Base-by-base conservation (phyloP, 257 asterid genomes). In the Schizonepeta tenuifolia region DNA sequence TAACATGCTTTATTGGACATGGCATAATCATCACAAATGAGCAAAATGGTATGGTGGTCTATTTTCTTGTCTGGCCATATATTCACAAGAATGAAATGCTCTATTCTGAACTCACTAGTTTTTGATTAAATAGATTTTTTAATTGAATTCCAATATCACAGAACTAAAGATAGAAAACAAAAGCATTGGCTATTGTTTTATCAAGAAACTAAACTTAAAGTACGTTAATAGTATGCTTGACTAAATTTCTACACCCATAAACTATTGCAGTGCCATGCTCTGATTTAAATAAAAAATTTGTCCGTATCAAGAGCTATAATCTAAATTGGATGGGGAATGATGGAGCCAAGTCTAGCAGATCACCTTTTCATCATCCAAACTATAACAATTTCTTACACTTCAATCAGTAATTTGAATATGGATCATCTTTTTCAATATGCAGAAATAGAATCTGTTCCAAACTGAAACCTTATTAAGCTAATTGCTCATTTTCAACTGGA, bases 401-500 rank as follows among this genome's bases (percentile, higher is more conserved):
- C 38, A 17, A 38, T 51, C 36, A 38, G 18, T 33, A 73, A 26
- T 40, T 20, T 53, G 41, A 13, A 31, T 18, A 22, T 36, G 14
- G 36, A 14, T 50, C 22, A 22, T 7, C 31, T 10, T 50, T 35
- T 35, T 55, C 38, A 46, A 70, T 40, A 14, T 15, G 43, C 33
- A 13, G 31, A n/a, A n/a, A n/a, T n/a, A n/a, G n/a, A 72, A 18
- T 49, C 24, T 50, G 43, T 26, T 22, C 22, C 26, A 66, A 40
- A 57, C 26, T 14, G 28, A 20, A 72, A 47, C 38, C 11, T 18
- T 15, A 21, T 18, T 3, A 13, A 62, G 46, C 55, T 35, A 22
- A n/a, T 6, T 66, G 71, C 17, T 72, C 6, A 40, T 14, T 62
- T 72, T 7, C 22, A 61, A 47, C 69, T 20, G 70, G 33, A 7